These are phyloP conservation scores for Starmerella riodocensis DNA, from an alignment of 805 yeast genomes.

Conservation along the genomic window DNA sequence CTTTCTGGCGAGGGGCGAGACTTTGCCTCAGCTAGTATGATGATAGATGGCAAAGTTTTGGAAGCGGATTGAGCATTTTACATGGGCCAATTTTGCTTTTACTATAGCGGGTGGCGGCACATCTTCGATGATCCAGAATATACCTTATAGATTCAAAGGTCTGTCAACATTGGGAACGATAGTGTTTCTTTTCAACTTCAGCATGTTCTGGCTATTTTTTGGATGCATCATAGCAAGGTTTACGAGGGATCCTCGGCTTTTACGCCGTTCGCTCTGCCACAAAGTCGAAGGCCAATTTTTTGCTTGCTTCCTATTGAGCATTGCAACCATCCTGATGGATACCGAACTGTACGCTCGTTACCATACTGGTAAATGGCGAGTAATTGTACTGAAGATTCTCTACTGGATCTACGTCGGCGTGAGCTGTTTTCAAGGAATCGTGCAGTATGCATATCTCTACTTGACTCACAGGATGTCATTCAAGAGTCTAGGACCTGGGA, in stretches of 20 bases:
- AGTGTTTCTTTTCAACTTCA: constrained; percentile 2
- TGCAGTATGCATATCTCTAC: constrained; percentile 3
- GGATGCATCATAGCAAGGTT: not conserved
- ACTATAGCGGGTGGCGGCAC: constrained; percentile 4
- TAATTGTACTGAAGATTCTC: not conserved
- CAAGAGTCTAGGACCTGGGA: not conserved
- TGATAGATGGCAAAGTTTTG: too few species aligned
- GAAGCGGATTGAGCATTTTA: constrained; percentile 1
- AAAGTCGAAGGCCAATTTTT: not conserved
- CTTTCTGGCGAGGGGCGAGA: too few species aligned
- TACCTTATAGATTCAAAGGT: not conserved
- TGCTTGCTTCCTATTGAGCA: not conserved
- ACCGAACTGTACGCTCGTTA: not conserved
- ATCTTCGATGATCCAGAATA: not conserved
- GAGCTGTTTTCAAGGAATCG: not conserved
- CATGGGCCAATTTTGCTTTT: constrained; percentile 3
- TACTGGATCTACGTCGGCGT: constrained; percentile 5
- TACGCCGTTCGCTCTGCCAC: not conserved
- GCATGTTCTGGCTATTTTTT: not conserved
- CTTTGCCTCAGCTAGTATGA: too few species aligned
- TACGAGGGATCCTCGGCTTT: not conserved
- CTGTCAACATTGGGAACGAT: not conserved
- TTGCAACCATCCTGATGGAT: constrained; percentile 6
- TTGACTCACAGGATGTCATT: not conserved
- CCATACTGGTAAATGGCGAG: constrained; percentile 2